Conservation (phyloP, 306 rosid species). For the Dalbergia cultrata region DNA sequence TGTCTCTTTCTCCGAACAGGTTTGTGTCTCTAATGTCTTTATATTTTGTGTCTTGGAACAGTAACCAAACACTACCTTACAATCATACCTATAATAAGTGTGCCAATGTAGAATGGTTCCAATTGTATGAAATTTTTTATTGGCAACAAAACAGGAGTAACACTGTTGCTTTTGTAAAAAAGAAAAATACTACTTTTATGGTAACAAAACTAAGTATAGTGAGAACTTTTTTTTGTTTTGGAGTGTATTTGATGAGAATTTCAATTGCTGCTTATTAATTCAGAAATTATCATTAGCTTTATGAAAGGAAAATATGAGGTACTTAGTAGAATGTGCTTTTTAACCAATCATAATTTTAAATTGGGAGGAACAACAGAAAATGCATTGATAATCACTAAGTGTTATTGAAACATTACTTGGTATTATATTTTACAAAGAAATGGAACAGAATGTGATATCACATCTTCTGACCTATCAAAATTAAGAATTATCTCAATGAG, state of each 20-base stretch:
- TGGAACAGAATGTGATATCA: slow-evolving; percentile 14
- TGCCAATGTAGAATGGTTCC: background rate
- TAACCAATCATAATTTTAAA: slow-evolving; percentile 9
- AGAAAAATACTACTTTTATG: background rate
- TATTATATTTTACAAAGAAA: background rate
- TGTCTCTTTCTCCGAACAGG: too few relatives aligned
- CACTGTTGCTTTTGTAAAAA: background rate
- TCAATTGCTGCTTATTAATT: background rate
- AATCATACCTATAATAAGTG: background rate
- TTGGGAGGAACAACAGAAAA: slow-evolving; percentile 36
- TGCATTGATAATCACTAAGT: background rate
- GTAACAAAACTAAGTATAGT: slow-evolving; percentile 16
- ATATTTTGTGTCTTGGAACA: too few relatives aligned
- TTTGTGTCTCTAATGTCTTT: too few relatives aligned
- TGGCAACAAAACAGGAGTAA: background rate
- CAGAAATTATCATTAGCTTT: slow-evolving; percentile 8
- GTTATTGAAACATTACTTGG: background rate
- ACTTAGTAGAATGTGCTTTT: background rate
- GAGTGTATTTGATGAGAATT: background rate
- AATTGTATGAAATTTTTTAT: slow-evolving; percentile 1
- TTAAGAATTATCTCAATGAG: slow-evolving; percentile 30
- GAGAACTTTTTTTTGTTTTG: background rate
- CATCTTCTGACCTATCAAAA: slow-evolving; percentile 12
- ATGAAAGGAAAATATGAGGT: background rate
- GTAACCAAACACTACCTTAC: background rate